Base-by-base conservation (phyloP, 257 asterid species). In the Anisodus acutangulus region DNA sequence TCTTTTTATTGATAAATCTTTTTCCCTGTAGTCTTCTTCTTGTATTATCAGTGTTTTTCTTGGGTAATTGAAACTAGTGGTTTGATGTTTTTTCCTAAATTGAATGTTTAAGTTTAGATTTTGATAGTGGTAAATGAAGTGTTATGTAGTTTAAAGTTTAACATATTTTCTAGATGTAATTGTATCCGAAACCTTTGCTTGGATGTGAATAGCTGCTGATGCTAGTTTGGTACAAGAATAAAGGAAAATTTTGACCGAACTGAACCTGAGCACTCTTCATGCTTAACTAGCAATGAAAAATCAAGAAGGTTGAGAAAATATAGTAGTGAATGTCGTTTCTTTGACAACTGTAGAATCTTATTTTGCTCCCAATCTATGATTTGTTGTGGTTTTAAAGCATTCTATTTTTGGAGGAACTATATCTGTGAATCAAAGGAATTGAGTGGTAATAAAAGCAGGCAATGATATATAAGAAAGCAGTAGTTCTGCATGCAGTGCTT, bases 261-360 rank as follows among this genome's bases (percentile, higher is more conserved):
- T 59, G 80, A 72, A 31, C 35, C 59, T 47, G 80, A 19, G 6
- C 39, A 9, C 58, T n/a, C n/a, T 6, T 47, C 26, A 72, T 72
- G 41, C 57, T 45, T 43, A 71, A 45, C 8, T 13, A 71, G 58
- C 39, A 43, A 19, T 47, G 19, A 72, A 54, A 19, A 72, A 74
- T 72, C 81, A 74, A 74, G 62, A 78, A 76, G 64, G 49, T 78
- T 53, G 64, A 53, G 49, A 78, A 72, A 51, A 78, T 51, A 7
- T 51, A 78, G 8, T 78, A 53, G 64, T 4, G 6, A 53, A 13
- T 53, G 45, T 1, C 4, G 2, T 78, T 53, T 78, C 64, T 53
- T 51, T 53, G 47, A 78, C 13, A 13, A 78, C 64, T 78, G 1
- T 26, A 78, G 26, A 78, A 13, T 78, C 64, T 76, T 78, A 2